phyloP scores from a whole-genome alignment of 2,329 filamentous ascomycete genomes.

The Gaeumannomyces tritici region DNA sequence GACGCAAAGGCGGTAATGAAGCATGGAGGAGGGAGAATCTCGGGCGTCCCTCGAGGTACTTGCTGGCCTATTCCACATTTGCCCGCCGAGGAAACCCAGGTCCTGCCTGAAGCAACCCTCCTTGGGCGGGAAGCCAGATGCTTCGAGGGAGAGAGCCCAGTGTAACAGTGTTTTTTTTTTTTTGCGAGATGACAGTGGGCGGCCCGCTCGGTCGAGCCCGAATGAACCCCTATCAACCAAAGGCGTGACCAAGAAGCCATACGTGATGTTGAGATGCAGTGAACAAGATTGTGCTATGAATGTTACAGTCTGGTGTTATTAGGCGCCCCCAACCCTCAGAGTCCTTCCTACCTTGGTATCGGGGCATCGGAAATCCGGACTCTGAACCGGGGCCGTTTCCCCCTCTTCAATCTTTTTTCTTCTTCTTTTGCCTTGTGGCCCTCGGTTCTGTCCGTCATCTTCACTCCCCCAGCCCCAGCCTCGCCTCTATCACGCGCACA shows the following conservation, averaged over 20 bases:
- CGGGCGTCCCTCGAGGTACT: not conserved
- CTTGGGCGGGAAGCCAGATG: not conserved
- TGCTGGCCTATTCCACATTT: no score
- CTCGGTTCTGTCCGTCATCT: not conserved
- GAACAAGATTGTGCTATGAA: not conserved
- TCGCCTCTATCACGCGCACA: constrained; percentile 52
- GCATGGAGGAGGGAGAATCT: not conserved
- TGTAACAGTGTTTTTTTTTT: no score
- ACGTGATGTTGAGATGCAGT: not conserved
- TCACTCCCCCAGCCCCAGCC: constrained; percentile 22
- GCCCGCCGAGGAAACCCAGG: no score
- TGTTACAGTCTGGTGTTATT: not conserved
- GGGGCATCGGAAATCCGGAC: no score
- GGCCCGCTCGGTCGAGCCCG: no score
- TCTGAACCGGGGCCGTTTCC: no score
- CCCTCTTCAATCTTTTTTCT: not conserved
- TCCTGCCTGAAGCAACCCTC: no score
- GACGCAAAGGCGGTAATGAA: not conserved
- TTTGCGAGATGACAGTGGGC: not conserved
- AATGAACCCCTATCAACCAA: not conserved
- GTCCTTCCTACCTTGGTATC: no score
- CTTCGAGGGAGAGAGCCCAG: not conserved
- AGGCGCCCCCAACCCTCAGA: not conserved
- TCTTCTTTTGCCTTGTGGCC: not conserved
- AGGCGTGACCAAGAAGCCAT: not conserved